A percentile compares a stretch with the other conserved stretches of the same genome.
phyloP scores from a whole-genome alignment of 2,329 filamentous ascomycete genomes.

The Exophiala lecanii-corni region DNA sequence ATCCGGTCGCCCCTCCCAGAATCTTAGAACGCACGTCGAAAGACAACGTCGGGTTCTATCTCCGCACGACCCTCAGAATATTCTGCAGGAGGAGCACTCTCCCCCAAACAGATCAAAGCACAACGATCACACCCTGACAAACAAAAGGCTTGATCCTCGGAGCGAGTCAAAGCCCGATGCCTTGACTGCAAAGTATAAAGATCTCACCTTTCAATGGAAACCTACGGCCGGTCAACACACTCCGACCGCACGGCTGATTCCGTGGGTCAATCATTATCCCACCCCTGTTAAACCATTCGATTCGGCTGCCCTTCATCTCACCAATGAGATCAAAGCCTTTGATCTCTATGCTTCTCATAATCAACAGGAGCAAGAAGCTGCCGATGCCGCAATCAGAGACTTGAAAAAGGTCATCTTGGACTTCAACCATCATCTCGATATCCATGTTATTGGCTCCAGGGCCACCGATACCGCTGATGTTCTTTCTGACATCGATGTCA shows the following conservation, averaged over 20 bases:
- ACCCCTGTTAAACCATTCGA: background rate
- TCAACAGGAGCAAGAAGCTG: slow-evolving; percentile 35
- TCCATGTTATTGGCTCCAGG: slow-evolving; percentile 51
- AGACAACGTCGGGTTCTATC: no score
- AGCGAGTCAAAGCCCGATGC: no score
- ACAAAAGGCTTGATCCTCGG: no score
- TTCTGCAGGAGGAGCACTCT: no score
- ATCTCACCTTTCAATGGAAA: slow-evolving; percentile 17
- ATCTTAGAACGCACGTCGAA: no score
- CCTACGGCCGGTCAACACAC: slow-evolving; percentile 6
- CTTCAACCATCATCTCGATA: slow-evolving; percentile 26
- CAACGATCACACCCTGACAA: no score
- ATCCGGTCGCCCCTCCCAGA: no score
- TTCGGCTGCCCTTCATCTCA: slow-evolving; percentile 29
- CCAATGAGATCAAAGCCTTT: slow-evolving; percentile 45
- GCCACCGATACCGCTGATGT: slow-evolving; percentile 48
- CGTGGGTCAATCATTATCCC: slow-evolving; percentile 5
- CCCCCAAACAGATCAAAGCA: no score
- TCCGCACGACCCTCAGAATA: no score
- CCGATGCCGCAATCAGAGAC: slow-evolving; percentile 28
- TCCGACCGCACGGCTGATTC: slow-evolving; percentile 9
- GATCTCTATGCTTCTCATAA: slow-evolving; percentile 42
- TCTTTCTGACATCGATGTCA: slow-evolving; percentile 53
- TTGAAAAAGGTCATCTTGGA: slow-evolving; percentile 30
- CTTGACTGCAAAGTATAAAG: no score